Base-by-base conservation (phyloP, 2,329 filamentous ascomycete species). In the Aspergillus pseudoviridinutans region DNA sequence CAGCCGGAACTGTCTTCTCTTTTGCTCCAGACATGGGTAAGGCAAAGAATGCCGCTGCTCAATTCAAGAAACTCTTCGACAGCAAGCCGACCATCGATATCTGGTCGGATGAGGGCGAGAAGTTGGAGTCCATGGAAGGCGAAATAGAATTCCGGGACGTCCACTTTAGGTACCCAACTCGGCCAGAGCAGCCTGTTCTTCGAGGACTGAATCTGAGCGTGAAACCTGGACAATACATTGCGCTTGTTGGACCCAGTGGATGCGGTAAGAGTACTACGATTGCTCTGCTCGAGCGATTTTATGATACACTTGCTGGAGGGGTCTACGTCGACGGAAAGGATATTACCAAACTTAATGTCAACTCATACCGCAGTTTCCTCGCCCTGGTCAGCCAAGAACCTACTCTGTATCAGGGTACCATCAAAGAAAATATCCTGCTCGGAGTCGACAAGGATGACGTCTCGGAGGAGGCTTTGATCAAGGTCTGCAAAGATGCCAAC, bases 191-290 rank as follows among this genome's bases (percentile, higher is more conserved):
- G 65, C 90, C 91, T n/a, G 91, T 97, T 0, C 85, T 97, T 2
- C 88, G 91, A 28, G 93, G 92, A 0, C 80, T 97, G 10, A 87
- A 93, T 57, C 60, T 79, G 53, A 77, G 70, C 5, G 75, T 79
- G 60, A 74, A 77, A 57, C 76, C 77, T 25, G 77, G 77, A 12
- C 76, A 80, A 60, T 79, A 79, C 60, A 67, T 80, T 73, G 94
- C 93, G 0, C 83, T 97, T 2, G 94, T 97, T 8, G 94, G 94
- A n/a, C 89, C 93, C 0, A 94, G 89, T 49, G 93, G 94, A 2
- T 96, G 92, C 69, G 94, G 94, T 57, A 97, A 99, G 79, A 91
- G 87, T 51, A 97, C 94, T 0, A 95, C 92, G 0, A 96, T 97
- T 70, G 89, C 91, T 3, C 82, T 97, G 3, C 80, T 97, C 32